Percentiles rank a stretch among this genome's conserved stretches.
These are phyloP conservation scores for Verticillium klebahnii DNA, from an alignment of 2,329 filamentous ascomycete species.

Conservation along the genomic window DNA sequence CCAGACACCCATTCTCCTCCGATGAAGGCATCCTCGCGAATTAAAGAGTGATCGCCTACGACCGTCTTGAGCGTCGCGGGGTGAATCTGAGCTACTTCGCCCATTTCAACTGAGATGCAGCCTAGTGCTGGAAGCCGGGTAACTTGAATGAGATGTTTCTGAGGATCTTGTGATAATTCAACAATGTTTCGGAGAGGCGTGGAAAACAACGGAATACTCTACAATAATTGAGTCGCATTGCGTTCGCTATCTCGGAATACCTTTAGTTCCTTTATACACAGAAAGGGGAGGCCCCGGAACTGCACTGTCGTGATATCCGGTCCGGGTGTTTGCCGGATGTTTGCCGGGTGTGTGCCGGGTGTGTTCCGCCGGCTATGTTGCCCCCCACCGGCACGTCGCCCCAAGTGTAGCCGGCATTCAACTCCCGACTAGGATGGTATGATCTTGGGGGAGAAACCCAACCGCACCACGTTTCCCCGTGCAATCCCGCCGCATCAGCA, in stretches of 20 bases:
- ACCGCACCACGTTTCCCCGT: too few relatives aligned
- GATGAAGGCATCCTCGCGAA: constrained; percentile 5
- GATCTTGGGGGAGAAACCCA: neutral
- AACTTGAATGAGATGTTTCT: too few relatives aligned
- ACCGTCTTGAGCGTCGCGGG: neutral
- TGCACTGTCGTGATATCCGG: neutral
- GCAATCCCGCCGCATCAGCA: too few relatives aligned
- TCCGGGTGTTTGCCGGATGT: neutral
- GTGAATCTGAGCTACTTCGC: neutral
- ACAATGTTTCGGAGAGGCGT: too few relatives aligned
- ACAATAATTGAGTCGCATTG: too few relatives aligned
- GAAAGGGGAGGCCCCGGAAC: neutral
- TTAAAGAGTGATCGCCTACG: neutral
- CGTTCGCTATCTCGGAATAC: too few relatives aligned
- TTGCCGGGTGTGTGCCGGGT: neutral
- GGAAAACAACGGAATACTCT: too few relatives aligned
- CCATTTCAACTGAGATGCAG: neutral
- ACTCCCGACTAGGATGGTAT: neutral
- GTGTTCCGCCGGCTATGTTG: neutral
- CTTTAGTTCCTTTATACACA: neutral
- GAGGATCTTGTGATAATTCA: too few relatives aligned
- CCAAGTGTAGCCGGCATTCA: neutral
- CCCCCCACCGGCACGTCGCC: neutral
- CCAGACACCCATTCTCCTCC: constrained; percentile 1
- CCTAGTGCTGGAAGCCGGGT: neutral